These are phyloP conservation scores for Vanrija humicola DNA, from an alignment of 1,284 basidiomycete species.

Conservation along the genomic window DNA sequence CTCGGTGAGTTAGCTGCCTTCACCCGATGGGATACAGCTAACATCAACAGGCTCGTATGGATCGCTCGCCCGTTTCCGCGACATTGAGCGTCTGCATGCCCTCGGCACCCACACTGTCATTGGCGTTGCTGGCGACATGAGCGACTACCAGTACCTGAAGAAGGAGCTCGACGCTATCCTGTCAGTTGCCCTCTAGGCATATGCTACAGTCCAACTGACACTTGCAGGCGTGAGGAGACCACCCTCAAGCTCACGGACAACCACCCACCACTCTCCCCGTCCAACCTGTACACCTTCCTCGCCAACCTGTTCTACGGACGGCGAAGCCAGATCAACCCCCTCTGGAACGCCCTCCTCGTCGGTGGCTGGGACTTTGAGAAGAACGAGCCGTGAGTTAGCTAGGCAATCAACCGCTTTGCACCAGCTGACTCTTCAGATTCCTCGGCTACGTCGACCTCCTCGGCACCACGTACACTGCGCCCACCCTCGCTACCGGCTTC, in stretches of 20 bases:
- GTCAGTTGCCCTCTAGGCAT: constrained; percentile 22
- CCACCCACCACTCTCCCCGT: constrained; percentile 72
- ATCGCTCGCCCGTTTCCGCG: constrained; percentile 94
- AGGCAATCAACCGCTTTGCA: background rate
- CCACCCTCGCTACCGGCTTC: constrained; percentile 95
- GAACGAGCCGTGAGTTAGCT: constrained; percentile 56
- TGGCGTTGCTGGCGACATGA: constrained; percentile 94
- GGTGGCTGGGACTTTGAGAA: constrained; percentile 80
- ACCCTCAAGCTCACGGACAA: constrained; percentile 64
- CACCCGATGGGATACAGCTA: background rate
- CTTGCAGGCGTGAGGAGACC: constrained; percentile 61
- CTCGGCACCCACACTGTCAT: constrained; percentile 79
- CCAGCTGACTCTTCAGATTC: constrained; percentile 57
- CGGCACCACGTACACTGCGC: constrained; percentile 89
- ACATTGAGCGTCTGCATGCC: constrained; percentile 79
- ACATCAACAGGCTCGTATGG: constrained; percentile 81
- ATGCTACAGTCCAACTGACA: background rate
- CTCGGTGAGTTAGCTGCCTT: constrained; percentile 59
- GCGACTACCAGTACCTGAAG: constrained; percentile 94
- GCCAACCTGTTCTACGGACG: constrained; percentile 86
- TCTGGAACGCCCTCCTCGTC: constrained; percentile 94
- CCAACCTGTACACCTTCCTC: constrained; percentile 91
- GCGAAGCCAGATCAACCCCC: constrained; percentile 82
- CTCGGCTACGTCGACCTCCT: constrained; percentile 94
- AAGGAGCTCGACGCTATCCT: constrained; percentile 52